Conservation (phyloP, 257 asterid genomes). For the Solanum lignicaule region DNA sequence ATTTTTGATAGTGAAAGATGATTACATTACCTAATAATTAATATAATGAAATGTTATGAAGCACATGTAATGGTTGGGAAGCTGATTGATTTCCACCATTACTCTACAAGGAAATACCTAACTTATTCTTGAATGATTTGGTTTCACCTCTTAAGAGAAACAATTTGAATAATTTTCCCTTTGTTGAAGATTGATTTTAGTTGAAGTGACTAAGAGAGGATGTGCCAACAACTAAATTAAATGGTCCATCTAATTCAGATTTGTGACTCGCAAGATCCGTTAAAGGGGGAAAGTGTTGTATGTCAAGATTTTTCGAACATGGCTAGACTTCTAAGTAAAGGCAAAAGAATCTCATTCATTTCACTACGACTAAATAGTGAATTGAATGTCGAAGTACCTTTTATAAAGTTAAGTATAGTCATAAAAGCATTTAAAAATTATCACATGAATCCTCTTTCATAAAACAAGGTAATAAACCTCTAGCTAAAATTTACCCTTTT, state of each 20-base stretch:
- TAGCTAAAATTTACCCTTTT: neutral
- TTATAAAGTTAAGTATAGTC: neutral
- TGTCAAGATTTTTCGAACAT: neutral
- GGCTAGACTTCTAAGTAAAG: neutral
- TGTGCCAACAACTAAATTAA: neutral
- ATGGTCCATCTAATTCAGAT: neutral
- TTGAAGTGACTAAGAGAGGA: neutral
- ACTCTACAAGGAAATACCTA: neutral
- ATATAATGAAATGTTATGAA: neutral
- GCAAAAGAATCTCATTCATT: neutral
- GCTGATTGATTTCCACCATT: neutral
- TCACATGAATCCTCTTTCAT: neutral
- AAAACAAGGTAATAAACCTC: neutral
- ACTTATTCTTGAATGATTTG: neutral
- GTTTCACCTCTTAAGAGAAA: neutral
- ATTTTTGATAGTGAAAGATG: neutral
- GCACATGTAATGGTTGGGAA: neutral
- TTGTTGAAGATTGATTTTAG: too few relatives aligned
- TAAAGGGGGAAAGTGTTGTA: neutral
- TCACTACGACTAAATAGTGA: fast-evolving
- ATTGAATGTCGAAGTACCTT: neutral
- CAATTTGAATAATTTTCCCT: neutral
- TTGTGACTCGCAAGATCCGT: fast-evolving
- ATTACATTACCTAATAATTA: neutral
- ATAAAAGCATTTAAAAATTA: neutral